Conservation (phyloP, 225 moss, liverwort and hornwort genomes). For the Rhytidiadelphus loreus region DNA sequence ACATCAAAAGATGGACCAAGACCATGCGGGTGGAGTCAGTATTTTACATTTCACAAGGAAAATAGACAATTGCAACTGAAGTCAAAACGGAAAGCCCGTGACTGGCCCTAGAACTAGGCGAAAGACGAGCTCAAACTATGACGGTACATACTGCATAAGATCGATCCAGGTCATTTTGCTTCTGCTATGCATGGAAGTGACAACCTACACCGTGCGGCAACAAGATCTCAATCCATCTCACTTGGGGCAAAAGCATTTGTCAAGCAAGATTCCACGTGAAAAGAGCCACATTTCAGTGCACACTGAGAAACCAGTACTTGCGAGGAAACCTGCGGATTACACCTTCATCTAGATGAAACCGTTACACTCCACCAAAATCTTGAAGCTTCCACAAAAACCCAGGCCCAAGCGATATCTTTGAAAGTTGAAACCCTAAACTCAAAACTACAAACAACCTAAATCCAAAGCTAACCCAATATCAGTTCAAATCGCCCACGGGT, state of each 20-base stretch:
- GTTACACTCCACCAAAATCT: too few relatives aligned
- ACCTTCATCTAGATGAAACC: conserved; percentile 95
- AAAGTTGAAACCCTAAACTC: too few relatives aligned
- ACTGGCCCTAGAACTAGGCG: neutral
- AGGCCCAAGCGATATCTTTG: too few relatives aligned
- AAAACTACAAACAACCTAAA: too few relatives aligned
- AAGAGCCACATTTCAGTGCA: neutral
- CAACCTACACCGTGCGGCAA: neutral
- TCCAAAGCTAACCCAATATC: too few relatives aligned
- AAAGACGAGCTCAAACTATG: neutral
- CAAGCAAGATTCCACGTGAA: neutral
- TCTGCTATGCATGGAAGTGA: neutral
- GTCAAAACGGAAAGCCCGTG: neutral
- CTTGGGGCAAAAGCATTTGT: neutral
- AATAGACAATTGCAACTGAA: neutral
- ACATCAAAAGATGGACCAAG: neutral
- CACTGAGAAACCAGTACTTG: conserved; percentile 23
- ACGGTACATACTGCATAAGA: neutral
- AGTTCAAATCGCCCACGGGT: too few relatives aligned
- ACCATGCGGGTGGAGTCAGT: neutral
- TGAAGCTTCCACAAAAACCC: too few relatives aligned
- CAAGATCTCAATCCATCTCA: neutral
- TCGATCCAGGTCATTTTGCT: neutral
- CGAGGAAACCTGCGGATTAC: conserved; percentile 92
- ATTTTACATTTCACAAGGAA: too few relatives aligned